Evolutionary conservation across 1,284 basidiomycete species (phyloP).

Genomic region (Schizopora paradoxa): DNA sequence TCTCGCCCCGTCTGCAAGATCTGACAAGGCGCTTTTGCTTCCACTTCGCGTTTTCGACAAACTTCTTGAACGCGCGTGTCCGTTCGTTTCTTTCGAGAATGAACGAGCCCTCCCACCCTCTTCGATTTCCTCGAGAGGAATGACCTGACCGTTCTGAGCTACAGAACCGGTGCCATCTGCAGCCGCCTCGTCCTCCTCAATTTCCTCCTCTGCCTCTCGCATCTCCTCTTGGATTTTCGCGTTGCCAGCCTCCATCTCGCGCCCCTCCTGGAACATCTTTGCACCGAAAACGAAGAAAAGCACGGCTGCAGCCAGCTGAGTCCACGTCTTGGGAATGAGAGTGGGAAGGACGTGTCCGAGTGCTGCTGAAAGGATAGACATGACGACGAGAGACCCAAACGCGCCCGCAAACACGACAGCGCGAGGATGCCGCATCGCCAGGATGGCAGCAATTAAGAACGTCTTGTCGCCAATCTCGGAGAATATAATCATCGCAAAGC

Average conservation of each 20-base stretch:
- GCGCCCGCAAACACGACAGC: conserved; percentile 86
- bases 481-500: conserved; percentile 84
- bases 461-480: conserved; percentile 98
- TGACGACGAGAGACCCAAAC: conserved; percentile 82
- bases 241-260: conserved; percentile 68
- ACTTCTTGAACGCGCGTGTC: conserved; percentile 16
- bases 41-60: conserved; percentile 10
- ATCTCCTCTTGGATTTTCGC: conserved; percentile 89
- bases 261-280: conserved; percentile 80
- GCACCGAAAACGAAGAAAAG: conserved; percentile 85
- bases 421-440: conserved; percentile 91
- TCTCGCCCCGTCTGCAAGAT: conserved; percentile 66
- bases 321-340: conserved; percentile 75
- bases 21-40: conserved; percentile 18
- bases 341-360: conserved; percentile 84
- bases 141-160: conserved; percentile 32
- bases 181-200: conserved; percentile 61
- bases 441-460: conserved; percentile 94
- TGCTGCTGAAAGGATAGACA: conserved; percentile 87
- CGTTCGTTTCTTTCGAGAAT: conserved; percentile 2
- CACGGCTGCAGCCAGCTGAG: conserved; percentile 71
- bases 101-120: conserved; percentile 34
- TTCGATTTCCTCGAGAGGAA: conserved; percentile 62
- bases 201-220: conserved; percentile 88
- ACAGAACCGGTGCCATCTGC: conserved; percentile 37